Base-by-base conservation (phyloP, 306 rosid genomes). In the Inga oerstediana region DNA sequence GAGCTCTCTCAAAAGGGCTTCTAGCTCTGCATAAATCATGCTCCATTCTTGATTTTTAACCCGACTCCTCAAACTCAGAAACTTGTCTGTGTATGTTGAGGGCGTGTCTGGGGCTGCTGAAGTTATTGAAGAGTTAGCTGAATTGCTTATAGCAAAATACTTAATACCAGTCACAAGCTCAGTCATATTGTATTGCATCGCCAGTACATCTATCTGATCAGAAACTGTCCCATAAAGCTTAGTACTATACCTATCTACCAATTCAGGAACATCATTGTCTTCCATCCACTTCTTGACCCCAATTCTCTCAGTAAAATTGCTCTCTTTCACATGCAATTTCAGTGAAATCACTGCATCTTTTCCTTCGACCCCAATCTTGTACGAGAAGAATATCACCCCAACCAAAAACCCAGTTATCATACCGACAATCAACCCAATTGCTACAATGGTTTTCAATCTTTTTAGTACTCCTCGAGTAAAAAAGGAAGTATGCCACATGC, bases 211-310 rank as follows among this genome's bases (percentile, higher is more conserved):
- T 35, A 95, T 82, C 81, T 95, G 98, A 77, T 91, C 92, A 7
- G 86, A 91, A 64, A 93, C 93, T 8, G 98, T 92, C 83, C 90
- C 92, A 68, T 93, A 93, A 3, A 91, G 80, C 86, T 92, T 84
- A 2, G 98, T 83, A 27, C 92, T 86, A 82, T 95, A 95, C 62
- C 75, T 89, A 81, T 95, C 99, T 19, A 95, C 89, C 89, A 89
- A 86, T 52, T 94, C 97, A 56, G 98, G 88, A 81, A 95, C 84
- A 84, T 95, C 98, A 85, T 93, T 93, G 84, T 95, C 99, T 15
- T 92, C 99, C 96, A 95, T 92, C 99, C 99, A 93, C 81, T 95
- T 80, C 91, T 86, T 92, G 3, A 93, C 83, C 58, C 98, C 96
- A 74, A 95, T 87, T 76, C 73, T 93, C 91, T 95, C 99, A 1